A percentile compares a stretch with the other conserved stretches of the same genome.
Evolutionary conservation across 176 grass and related monocot genomes (phyloP).

Genomic region (Phragmites australis): DNA sequence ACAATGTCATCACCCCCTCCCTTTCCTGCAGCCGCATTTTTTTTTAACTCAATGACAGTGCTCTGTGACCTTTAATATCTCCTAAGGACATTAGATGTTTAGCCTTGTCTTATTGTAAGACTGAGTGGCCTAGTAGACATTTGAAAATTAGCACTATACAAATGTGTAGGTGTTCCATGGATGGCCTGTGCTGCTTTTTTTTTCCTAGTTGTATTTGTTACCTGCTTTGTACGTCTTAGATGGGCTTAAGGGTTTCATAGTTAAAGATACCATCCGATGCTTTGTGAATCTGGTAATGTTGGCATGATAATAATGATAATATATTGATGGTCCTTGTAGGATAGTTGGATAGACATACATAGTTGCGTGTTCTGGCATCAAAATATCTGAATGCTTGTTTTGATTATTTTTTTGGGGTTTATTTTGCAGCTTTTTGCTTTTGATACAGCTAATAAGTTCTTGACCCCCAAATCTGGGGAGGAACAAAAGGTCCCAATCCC

Average conservation of each 20-base stretch:
- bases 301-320: not conserved
- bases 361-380: not conserved
- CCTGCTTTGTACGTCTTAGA: not conserved
- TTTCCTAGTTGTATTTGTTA: not conserved
- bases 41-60: not conserved
- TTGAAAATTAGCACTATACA: not conserved
- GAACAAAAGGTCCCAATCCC: slow-evolving; percentile 62
- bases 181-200: not conserved
- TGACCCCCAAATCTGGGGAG: slow-evolving; percentile 70
- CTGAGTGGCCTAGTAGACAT: not conserved
- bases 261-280: not conserved
- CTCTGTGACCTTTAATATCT: slow-evolving; percentile 1
- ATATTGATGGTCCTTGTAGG: not conserved
- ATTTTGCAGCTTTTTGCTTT: slow-evolving; percentile 77
- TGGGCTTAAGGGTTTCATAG: not conserved
- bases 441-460: slow-evolving; percentile 78
- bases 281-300: not conserved
- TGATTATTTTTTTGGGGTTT: slow-evolving; percentile 40
- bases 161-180: not conserved
- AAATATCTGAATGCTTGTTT: slow-evolving; percentile 24
- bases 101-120: not conserved
- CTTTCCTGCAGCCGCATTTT: too few relatives aligned
- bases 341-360: not conserved
- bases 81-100: not conserved
- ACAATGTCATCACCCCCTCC: too few relatives aligned